phyloP scores from a whole-genome alignment of 2,329 filamentous ascomycete species.

The Cephalotrichum gorgonifer region DNA sequence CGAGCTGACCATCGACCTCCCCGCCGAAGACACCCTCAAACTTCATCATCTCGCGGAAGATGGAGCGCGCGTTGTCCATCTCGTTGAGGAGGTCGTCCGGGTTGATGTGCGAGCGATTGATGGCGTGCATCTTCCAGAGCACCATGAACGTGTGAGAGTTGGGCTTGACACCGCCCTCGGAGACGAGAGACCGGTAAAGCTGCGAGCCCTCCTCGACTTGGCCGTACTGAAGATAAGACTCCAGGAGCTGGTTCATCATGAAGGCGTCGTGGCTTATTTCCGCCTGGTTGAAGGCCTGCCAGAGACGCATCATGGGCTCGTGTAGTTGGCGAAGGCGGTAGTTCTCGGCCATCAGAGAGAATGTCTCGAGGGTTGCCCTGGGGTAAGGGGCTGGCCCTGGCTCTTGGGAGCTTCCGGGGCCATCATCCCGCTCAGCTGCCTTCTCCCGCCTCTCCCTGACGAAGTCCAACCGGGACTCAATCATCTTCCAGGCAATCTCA shows the following conservation, averaged over 20 bases:
- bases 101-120: conserved; percentile 34
- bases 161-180: conserved; percentile 38
- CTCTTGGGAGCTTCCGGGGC: conserved; percentile 3
- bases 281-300: conserved; percentile 50
- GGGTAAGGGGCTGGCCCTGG: conserved; percentile 24
- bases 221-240: conserved; percentile 52
- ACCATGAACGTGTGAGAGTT: conserved; percentile 60
- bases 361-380: conserved; percentile 65
- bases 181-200: conserved; percentile 45
- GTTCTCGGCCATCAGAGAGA: conserved; percentile 62
- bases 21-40: conserved; percentile 30
- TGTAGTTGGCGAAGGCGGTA: conserved; percentile 55
- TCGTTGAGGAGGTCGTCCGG: conserved; percentile 19
- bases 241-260: conserved; percentile 71
- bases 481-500: conserved; percentile 65
- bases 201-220: conserved; percentile 41
- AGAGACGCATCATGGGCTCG: conserved; percentile 46
- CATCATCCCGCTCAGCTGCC: neutral
- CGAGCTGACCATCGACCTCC: conserved; percentile 32
- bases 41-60: conserved; percentile 40
- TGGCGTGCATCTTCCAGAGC: conserved; percentile 50
- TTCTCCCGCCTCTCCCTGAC: conserved; percentile 33
- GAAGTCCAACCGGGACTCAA: conserved; percentile 54
- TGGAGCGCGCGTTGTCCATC: conserved; percentile 22
- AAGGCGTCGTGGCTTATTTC: conserved; percentile 60